Percentiles rank a stretch among this genome's conserved stretches.
Conservation (phyloP, 2,329 filamentous ascomycete species). For the Colletotrichum incanum region DNA sequence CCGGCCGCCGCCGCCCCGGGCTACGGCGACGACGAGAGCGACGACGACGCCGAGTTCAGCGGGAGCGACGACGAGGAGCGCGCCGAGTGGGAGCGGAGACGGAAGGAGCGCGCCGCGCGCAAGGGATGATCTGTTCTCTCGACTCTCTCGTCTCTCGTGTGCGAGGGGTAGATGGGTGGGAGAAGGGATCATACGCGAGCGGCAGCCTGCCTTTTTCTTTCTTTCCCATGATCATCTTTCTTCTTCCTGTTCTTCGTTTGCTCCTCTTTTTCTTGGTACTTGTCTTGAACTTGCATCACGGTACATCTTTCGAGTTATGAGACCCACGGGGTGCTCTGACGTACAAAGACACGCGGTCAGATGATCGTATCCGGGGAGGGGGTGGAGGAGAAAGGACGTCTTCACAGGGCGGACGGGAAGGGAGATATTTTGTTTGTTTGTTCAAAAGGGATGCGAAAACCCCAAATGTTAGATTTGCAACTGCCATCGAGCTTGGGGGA, state of each 20-base stretch:
- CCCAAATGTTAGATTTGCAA: not conserved
- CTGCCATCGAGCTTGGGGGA: not conserved
- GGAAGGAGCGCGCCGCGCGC: slow-evolving; percentile 57
- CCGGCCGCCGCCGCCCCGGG: slow-evolving; percentile 43
- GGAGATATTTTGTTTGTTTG: not conserved
- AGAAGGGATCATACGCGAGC: not conserved
- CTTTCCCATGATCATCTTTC: too few species aligned
- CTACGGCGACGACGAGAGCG: slow-evolving; percentile 48
- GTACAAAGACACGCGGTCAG: not conserved
- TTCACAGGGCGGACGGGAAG: not conserved
- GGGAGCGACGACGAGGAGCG: slow-evolving; percentile 77
- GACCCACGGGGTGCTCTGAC: not conserved
- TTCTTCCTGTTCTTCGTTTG: not conserved
- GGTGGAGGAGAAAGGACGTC: not conserved
- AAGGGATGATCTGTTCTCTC: slow-evolving; percentile 25
- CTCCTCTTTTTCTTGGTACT: not conserved
- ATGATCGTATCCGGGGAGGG: not conserved
- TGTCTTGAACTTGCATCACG: not conserved
- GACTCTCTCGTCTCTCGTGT: not conserved
- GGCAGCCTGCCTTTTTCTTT: not conserved
- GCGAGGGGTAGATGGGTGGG: not conserved
- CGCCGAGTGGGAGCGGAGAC: slow-evolving; percentile 72
- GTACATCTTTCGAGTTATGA: not conserved
- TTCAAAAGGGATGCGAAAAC: not conserved
- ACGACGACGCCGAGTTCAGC: slow-evolving; percentile 74